phyloP scores from a whole-genome alignment of 2,329 filamentous ascomycete genomes.

The Pseudogymnoascus sp. region DNA sequence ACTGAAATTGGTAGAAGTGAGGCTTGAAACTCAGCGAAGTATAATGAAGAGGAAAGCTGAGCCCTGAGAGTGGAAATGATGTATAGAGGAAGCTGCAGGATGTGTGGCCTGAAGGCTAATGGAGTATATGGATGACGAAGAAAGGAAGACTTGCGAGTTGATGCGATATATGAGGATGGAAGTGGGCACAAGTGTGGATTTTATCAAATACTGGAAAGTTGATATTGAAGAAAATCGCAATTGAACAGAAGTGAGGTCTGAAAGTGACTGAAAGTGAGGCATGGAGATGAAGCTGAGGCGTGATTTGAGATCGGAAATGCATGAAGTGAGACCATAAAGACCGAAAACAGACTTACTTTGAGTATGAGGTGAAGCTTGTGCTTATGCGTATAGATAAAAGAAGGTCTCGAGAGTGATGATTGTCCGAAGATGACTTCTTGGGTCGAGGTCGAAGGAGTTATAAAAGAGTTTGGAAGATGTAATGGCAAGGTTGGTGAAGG shows the following conservation, averaged over 20 bases:
- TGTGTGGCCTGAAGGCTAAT: neutral
- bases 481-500: neutral
- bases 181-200: no score
- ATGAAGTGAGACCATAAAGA: neutral
- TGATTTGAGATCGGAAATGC: neutral
- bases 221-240: neutral
- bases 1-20: neutral
- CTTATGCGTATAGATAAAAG: neutral
- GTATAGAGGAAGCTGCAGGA: neutral
- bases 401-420: neutral
- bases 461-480: neutral
- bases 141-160: neutral
- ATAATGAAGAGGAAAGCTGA: neutral
- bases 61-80: neutral
- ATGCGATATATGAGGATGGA: neutral
- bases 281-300: neutral
- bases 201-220: neutral
- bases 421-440: neutral
- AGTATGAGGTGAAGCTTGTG: neutral
- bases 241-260: neutral
- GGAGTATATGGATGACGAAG: neutral
- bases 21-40: neutral
- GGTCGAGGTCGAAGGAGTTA: neutral
- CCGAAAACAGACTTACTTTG: neutral
- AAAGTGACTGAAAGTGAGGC: neutral